Percentiles rank a stretch among this genome's conserved stretches.
Conservation (phyloP, 106 monocot species). For the Acorus gramineus region DNA sequence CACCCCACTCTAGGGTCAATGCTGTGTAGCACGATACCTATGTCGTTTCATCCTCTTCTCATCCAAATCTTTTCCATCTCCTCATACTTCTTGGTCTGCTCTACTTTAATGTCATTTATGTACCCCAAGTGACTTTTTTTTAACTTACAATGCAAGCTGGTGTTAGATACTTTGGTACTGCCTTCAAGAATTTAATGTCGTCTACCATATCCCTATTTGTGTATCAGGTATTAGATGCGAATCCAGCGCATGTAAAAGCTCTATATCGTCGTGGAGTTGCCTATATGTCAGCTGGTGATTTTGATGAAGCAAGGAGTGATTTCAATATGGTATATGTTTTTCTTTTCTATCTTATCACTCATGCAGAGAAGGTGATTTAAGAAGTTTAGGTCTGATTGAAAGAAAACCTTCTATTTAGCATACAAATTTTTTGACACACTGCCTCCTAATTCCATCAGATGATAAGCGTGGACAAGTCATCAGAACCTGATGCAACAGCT, state of each 20-base stretch:
- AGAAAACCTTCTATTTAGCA: too few species aligned
- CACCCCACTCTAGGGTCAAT: too few species aligned
- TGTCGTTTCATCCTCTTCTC: too few species aligned
- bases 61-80: too few species aligned
- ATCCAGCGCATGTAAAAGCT: constrained; percentile 68
- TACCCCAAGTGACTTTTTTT: too few species aligned
- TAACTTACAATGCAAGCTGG: too few species aligned
- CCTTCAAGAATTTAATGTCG: too few species aligned
- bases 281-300: constrained; percentile 81
- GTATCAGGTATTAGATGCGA: constrained; percentile 69
- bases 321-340: constrained; percentile 54
- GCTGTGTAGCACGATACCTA: too few species aligned
- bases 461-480: constrained; percentile 81
- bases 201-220: neutral
- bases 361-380: neutral
- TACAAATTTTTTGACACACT: too few species aligned
- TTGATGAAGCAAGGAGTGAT: constrained; percentile 77
- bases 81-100: too few species aligned
- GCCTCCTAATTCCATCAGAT: constrained; percentile 33
- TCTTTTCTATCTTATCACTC: neutral
- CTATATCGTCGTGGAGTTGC: constrained; percentile 84
- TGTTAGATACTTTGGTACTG: too few species aligned
- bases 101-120: too few species aligned
- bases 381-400: neutral
- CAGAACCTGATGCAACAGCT: constrained; percentile 79